These are phyloP conservation scores for Penicillium sp. DNA, from an alignment of 2,329 filamentous ascomycete species.

Conservation along the genomic window DNA sequence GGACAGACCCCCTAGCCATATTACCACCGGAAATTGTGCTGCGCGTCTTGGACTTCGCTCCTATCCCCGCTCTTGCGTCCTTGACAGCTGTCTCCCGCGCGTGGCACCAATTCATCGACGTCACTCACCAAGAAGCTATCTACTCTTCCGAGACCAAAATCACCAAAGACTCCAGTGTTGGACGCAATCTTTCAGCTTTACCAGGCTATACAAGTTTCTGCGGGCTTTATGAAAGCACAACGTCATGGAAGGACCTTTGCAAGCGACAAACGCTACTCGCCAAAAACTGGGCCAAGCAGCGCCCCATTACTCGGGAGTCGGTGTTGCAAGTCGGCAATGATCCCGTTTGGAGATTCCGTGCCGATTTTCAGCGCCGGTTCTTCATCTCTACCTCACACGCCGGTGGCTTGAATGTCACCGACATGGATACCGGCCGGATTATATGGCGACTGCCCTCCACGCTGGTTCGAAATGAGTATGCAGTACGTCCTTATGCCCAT, in stretches of 20 bases:
- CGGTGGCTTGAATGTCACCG: slow-evolving; percentile 47
- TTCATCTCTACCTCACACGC: slow-evolving; percentile 47
- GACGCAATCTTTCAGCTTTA: slow-evolving; percentile 34
- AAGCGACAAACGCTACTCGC: slow-evolving; percentile 40
- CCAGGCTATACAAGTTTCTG: slow-evolving; percentile 28
- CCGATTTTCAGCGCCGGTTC: slow-evolving; percentile 48
- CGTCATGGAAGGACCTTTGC: slow-evolving; percentile 48
- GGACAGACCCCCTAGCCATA: slow-evolving; percentile 28
- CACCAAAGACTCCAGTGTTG: slow-evolving; percentile 20
- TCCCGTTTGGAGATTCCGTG: slow-evolving; percentile 47
- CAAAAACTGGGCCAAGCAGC: slow-evolving; percentile 37
- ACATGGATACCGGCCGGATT: slow-evolving; percentile 45
- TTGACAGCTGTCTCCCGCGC: slow-evolving; percentile 35
- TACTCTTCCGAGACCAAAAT: slow-evolving; percentile 38
- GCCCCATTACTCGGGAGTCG: slow-evolving; percentile 38
- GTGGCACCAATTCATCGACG: slow-evolving; percentile 46
- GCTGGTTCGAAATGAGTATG: slow-evolving; percentile 23
- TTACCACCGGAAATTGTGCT: slow-evolving; percentile 44
- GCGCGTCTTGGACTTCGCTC: slow-evolving; percentile 40
- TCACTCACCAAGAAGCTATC: slow-evolving; percentile 43
- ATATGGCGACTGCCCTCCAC: slow-evolving; percentile 40
- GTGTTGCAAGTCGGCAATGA: slow-evolving; percentile 43
- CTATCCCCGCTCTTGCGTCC: slow-evolving; percentile 35
- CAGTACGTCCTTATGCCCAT: slow-evolving; percentile 46
- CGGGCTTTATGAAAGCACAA: slow-evolving; percentile 32